Base-by-base conservation (phyloP, 2,329 filamentous ascomycete genomes). In the Curvularia spicifera region DNA sequence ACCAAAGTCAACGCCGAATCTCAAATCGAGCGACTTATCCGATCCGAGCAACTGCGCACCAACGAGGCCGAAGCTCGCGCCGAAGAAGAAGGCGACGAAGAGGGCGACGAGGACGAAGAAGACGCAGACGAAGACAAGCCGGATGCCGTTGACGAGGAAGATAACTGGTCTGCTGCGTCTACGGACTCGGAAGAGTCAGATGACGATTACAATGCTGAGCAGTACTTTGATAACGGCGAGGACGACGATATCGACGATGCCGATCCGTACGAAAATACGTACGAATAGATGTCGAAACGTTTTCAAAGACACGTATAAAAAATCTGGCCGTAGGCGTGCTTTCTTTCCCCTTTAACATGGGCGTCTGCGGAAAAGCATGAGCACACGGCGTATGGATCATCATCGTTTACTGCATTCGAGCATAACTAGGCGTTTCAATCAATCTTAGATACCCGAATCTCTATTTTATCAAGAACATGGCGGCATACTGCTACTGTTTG, bases 121-220 rank as follows among this genome's bases (percentile, higher is more conserved):
- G 80, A 79, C 3, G 78, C 79, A 6, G 79, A 84, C 9, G 82
- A 83, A 3, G 74, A 76, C 7, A 80, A 83, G 39, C 82, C 84
- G 42, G 82, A 84, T 58, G 80, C 84, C 31, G 79, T 82, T 6
- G 85, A 87, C 52, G 83, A 85, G 56, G 83, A 86, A 53, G 87
- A 85, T 61, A 83, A 85, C 20, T 76, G 62, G 61, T 73, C 69
- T 5, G 71, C 67, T 44, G 84, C 85, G 24, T 85, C 87, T 44
- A 85, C 86, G 12, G 84, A 86, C 54, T 85, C 84, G 4, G 86
- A 88, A 69, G 88, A 89, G 66, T 85, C 88, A 64, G 86, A 84
- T 1, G 86, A 89, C 66, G 82, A 88, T 61, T 88, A 89, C 77
- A 84, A 81, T 53, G 86, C 86, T 6, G 86, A 85, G 50, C 84